Base-by-base conservation (phyloP, 352 stramenopile species). In the Pythium chondricola region DNA sequence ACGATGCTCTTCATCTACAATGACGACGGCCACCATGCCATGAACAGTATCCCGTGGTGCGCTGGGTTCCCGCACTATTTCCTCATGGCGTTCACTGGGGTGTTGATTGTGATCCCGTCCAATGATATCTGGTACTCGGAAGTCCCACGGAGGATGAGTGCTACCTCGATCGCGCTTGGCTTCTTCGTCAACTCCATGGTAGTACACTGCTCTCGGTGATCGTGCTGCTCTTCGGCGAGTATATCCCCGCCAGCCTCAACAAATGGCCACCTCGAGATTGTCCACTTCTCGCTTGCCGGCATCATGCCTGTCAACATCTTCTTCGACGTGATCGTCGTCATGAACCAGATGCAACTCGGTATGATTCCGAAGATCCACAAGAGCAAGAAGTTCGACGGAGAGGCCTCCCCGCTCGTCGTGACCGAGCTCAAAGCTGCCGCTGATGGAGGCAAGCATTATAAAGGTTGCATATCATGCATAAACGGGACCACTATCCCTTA, bases 121-220 rank as follows among this genome's bases (percentile, higher is more conserved):
- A 71, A 74, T 52, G 58, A 71, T 33, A 57, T 74, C 32, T 63
- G 56, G 33, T 74, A 74, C 61, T 63, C 61, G n/a, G 65, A 74
- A 32, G 61, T 74, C 22, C 65, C 65, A 7, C 35, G 46, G 48
- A 61, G 25, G 37, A 69, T 75, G 58, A 48, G 59, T 29, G 54
- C 47, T 21, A 69, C 47, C 26, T 71, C 61, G 17, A 63, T 71
- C 26, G 65, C 65, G 35, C 58, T 74, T 20, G 52, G 58, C 8
- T 64, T 69, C 33, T 74, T 74, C 52, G 55, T 69, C 4, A 55
- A 46, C 31, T 61, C 53, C 8, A 61, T 61, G 53, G 53, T 39
- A 51, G 38, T 22, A 61, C 46, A 49, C 30, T 41, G 42, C 16
- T 33, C 14, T 83, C 71, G 29, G 66, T 72, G 14, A 65, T 83